Conservation (phyloP, 495 filamentous ascomycete genomes). For the Schizothecium vesticola region DNA sequence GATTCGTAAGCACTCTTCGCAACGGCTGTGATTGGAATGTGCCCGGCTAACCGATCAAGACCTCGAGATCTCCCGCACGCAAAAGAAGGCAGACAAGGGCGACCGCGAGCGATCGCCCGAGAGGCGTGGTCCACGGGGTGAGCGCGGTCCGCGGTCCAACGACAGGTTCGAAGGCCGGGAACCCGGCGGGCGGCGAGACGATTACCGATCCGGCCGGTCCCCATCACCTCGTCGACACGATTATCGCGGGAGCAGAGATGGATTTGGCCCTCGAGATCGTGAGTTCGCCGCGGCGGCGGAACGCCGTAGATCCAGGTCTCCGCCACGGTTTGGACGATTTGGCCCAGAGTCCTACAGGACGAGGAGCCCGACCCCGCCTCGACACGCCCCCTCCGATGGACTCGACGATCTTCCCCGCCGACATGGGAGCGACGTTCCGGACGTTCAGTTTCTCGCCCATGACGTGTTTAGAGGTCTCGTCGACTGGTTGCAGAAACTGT, state of each 20-base stretch:
- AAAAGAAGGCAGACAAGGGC: conserved; percentile 65
- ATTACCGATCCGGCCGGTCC: conserved; percentile 57
- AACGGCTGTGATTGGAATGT: background rate
- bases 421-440: conserved; percentile 71
- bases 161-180: conserved; percentile 43
- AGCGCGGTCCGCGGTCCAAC: conserved; percentile 2
- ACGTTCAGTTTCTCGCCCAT: conserved; percentile 77
- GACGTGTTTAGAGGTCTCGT: conserved; percentile 79
- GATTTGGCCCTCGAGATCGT: conserved; percentile 34
- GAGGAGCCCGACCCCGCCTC: conserved; percentile 60
- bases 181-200: conserved; percentile 50
- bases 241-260: conserved; percentile 37
- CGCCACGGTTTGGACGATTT: conserved; percentile 26
- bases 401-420: conserved; percentile 70
- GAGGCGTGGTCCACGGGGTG: conserved; percentile 21
- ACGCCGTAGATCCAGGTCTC: conserved; percentile 57
- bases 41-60: conserved; percentile 48
- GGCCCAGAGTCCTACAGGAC: conserved; percentile 52
- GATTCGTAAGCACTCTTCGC: conserved; percentile 67
- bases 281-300: conserved; percentile 35
- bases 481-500: conserved; percentile 69
- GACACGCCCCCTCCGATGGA: conserved; percentile 46
- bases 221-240: conserved; percentile 45
- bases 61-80: conserved; percentile 86
- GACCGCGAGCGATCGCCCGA: conserved; percentile 30